A percentile compares a stretch with the other conserved stretches of the same genome.
Evolutionary conservation across 345 rosid genomes (phyloP).

Genomic region (Turritis glabra): DNA sequence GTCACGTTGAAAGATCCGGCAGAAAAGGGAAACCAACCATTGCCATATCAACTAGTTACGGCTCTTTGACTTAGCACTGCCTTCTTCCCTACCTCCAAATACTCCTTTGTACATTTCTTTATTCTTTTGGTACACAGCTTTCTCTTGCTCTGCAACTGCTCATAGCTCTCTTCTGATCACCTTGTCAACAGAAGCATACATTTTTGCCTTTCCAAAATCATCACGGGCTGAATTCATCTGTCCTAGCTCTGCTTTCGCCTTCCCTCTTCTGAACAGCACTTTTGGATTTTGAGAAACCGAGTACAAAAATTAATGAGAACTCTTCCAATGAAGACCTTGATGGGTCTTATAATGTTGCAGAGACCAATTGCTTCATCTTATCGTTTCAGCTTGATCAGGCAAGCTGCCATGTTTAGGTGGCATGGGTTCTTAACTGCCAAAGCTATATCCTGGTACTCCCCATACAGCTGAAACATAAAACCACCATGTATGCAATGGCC

Average conservation of each 20-base stretch:
- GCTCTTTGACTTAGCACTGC: slow-evolving; percentile 38
- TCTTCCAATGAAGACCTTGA: slow-evolving; percentile 2
- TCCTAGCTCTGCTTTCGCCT: slow-evolving; percentile 87
- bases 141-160: slow-evolving; percentile 72
- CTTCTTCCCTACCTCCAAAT: slow-evolving; percentile 59
- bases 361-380: slow-evolving; percentile 85
- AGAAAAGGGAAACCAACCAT: slow-evolving; percentile 23
- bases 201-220: slow-evolving; percentile 88
- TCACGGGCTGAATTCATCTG: slow-evolving; percentile 88
- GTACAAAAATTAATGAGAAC: not conserved
- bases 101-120: slow-evolving; percentile 83
- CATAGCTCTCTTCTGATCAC: slow-evolving; percentile 76
- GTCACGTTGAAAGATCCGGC: slow-evolving; percentile 6
- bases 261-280: slow-evolving; percentile 92
- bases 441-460: slow-evolving; percentile 95
- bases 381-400: slow-evolving; percentile 80
- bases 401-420: slow-evolving; percentile 92
- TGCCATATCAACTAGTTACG: slow-evolving; percentile 47
- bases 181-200: slow-evolving; percentile 78
- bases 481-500: slow-evolving; percentile 96
- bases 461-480: slow-evolving; percentile 96
- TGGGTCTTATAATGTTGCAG: slow-evolving; percentile 60
- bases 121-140: slow-evolving; percentile 74
- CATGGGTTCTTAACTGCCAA: slow-evolving; percentile 97
- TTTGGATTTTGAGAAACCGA: slow-evolving; percentile 54